Base-by-base conservation (phyloP, 1,284 basidiomycete genomes). In the Rhodotorula sp. region DNA sequence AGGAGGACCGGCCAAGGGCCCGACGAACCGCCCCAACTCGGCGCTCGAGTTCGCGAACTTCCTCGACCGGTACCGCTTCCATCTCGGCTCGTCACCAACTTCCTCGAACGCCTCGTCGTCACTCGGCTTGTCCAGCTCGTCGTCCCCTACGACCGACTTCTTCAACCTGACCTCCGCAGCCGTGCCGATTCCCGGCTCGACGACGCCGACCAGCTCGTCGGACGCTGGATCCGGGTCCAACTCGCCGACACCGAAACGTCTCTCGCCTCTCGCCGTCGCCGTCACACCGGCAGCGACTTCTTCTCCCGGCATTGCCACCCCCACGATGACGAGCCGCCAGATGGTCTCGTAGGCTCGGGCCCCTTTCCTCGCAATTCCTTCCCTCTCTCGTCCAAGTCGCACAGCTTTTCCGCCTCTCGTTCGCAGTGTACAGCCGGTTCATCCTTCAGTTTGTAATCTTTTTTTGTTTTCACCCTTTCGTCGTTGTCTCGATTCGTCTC, bases 11-110 rank as follows among this genome's bases (percentile, higher is more conserved):
- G 40, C 40, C n/a, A 61, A 61, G 37, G 59, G n/a, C 37, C 34
- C 40, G 26, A 40, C 55, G 37, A 9, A 20, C n/a, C 51, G 70
- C 5, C 67, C 67, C n/a, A 65, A 60, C 57, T 65, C 56, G 48
- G 63, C 70, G 28, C 50, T 65, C 30, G 70, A 74, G 59, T 74
- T 74, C 28, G 70, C 68, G 37, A 50, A 56, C 46, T 72, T 74
- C 48, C 70, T 74, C 46, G 70, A 72, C 50, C 63, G 70, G 65
- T 73, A 73, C 52, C 68, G 66, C 47, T 73, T 68, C 57, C 68
- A 70, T 57, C 59, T 70, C 53, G 62, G 65, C 22, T 31, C 61
- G 46, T n/a, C 58, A 3, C 40, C 40, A 20, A 51, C 59, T 16
- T 24, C n/a, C 18, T n/a, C 47, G 22, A 34, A n/a, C 15, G 31